Percentiles rank a stretch among this genome's conserved stretches.
Evolutionary conservation across 768 basidiomycete genomes (phyloP).

Genomic region (Auricularia auricula-judae): DNA sequence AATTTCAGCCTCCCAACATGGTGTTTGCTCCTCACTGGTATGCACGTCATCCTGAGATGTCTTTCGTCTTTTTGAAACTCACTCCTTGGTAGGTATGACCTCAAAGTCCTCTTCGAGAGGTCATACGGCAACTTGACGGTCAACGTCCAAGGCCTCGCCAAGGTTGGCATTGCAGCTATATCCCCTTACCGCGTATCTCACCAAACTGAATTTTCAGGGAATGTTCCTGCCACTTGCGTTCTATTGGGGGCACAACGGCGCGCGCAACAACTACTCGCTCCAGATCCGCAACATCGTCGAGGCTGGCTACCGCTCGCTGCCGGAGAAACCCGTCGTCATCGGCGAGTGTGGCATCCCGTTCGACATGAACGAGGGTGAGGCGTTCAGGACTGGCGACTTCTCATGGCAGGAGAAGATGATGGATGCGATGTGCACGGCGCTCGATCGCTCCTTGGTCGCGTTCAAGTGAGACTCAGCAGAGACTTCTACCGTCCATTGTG

Average conservation of each 20-base stretch:
- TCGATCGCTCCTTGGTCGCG: slow-evolving; percentile 66
- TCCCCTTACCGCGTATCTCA: not conserved
- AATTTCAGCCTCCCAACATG: slow-evolving; percentile 49
- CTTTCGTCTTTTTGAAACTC: slow-evolving; percentile 7
- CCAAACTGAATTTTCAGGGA: slow-evolving; percentile 40
- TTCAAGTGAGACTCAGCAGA: slow-evolving; percentile 59
- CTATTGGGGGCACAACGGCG: slow-evolving; percentile 81
- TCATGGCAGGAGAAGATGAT: slow-evolving; percentile 84
- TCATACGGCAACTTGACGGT: slow-evolving; percentile 76
- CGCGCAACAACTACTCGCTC: slow-evolving; percentile 66
- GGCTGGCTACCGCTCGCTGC: slow-evolving; percentile 54
- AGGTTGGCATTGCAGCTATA: slow-evolving; percentile 35
- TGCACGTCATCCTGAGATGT: slow-evolving; percentile 18
- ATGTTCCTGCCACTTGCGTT: slow-evolving; percentile 72
- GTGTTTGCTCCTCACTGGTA: slow-evolving; percentile 70
- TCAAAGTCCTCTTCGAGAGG: slow-evolving; percentile 79
- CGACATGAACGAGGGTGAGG: slow-evolving; percentile 80
- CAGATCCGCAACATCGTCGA: slow-evolving; percentile 77
- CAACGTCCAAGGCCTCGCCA: slow-evolving; percentile 86
- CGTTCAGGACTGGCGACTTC: slow-evolving; percentile 64
- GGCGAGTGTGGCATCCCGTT: slow-evolving; percentile 95
- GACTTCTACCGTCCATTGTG: not conserved
- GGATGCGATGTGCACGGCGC: slow-evolving; percentile 79
- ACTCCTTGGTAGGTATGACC: slow-evolving; percentile 64
- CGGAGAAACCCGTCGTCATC: slow-evolving; percentile 74